Conservation (phyloP, 805 yeast species). For the Nakazawaea ernobii region DNA sequence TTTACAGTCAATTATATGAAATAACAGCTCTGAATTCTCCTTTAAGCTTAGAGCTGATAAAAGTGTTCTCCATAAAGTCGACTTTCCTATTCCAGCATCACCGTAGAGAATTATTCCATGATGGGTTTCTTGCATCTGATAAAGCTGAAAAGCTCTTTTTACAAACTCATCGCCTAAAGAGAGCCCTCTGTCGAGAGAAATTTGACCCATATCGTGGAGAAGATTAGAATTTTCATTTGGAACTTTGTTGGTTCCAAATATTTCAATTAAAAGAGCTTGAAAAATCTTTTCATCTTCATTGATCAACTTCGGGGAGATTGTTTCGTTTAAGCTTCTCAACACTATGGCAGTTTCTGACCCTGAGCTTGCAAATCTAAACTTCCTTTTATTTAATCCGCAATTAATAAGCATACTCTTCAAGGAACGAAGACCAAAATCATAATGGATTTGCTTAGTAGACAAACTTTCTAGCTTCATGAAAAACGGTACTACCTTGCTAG, state of each 20-base stretch:
- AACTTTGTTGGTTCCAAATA: constrained; percentile 23
- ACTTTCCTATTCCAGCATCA: constrained; percentile 67
- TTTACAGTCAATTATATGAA: constrained; percentile 65
- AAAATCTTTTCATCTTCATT: constrained; percentile 44
- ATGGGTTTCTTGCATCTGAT: constrained; percentile 53
- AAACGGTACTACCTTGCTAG: constrained; percentile 48
- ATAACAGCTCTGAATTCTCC: constrained; percentile 30
- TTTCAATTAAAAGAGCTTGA: constrained; percentile 11
- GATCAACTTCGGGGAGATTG: constrained; percentile 64
- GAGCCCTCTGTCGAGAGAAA: constrained; percentile 28
- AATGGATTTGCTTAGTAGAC: constrained; percentile 59
- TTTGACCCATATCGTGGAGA: constrained; percentile 17
- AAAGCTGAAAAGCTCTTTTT: constrained; percentile 53
- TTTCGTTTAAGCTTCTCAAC: constrained; percentile 49
- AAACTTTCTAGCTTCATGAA: constrained; percentile 37
- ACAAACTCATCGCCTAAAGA: constrained; percentile 37
- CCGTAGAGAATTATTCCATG: constrained; percentile 86
- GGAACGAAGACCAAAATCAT: constrained; percentile 87
- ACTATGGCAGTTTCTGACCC: constrained; percentile 29
- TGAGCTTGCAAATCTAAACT: neutral
- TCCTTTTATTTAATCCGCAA: constrained; percentile 45
- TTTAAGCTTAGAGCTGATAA: constrained; percentile 34
- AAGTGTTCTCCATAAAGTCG: constrained; percentile 45
- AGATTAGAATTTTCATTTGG: constrained; percentile 23
- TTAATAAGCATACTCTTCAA: constrained; percentile 59